A percentile compares a stretch with the other conserved stretches of the same genome.
These are phyloP conservation scores for Arctium minus DNA, from an alignment of 129 eudicot genomes.

Conservation along the genomic window DNA sequence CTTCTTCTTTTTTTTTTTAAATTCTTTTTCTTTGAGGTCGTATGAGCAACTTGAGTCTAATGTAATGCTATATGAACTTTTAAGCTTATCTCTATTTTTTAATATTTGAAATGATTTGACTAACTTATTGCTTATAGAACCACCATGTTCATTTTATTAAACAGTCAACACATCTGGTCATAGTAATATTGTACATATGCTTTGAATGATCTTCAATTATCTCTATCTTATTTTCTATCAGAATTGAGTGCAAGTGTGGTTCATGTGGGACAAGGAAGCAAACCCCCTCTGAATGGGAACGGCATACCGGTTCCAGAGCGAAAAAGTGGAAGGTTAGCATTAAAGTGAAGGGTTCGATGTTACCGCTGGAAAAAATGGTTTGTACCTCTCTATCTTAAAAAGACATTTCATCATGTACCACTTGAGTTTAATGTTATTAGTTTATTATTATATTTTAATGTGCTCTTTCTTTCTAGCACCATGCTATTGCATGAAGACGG, in stretches of 20 bases:
- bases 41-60: too few species aligned
- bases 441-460: too few species aligned
- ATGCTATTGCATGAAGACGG: too few species aligned
- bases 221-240: constrained; percentile 27
- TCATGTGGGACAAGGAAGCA: constrained; percentile 76
- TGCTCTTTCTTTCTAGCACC: too few species aligned
- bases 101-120: too few species aligned
- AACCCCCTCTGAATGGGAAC: constrained; percentile 87
- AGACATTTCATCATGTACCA: not conserved
- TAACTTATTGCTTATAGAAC: too few species aligned
- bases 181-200: not conserved
- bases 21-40: too few species aligned
- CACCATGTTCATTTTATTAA: not conserved
- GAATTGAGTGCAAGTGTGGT: constrained; percentile 88
- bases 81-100: too few species aligned
- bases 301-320: constrained; percentile 92
- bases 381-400: constrained; percentile 22
- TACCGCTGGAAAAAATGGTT: constrained; percentile 74
- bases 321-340: constrained; percentile 93
- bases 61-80: too few species aligned
- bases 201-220: not conserved
- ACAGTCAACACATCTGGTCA: not conserved
- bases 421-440: too few species aligned
- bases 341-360: constrained; percentile 66
- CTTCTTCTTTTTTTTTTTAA: too few species aligned